These are phyloP conservation scores for Rhododendron simsii DNA, from an alignment of 148 eudicot species.

Conservation along the genomic window DNA sequence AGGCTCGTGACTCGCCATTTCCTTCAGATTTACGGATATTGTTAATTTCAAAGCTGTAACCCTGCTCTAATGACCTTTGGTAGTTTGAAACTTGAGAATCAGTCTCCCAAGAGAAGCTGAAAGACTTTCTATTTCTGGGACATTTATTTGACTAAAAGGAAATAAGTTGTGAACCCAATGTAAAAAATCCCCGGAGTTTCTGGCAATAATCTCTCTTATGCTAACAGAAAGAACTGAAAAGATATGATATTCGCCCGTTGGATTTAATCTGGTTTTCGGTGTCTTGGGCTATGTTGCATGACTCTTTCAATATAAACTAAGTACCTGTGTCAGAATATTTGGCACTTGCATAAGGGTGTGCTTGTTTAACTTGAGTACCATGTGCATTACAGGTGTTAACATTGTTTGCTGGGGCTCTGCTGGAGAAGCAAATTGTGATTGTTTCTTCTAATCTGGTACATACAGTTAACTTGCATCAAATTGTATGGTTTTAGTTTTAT, in stretches of 20 bases:
- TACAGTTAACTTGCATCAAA: slow-evolving; percentile 3
- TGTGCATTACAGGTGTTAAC: slow-evolving; percentile 66
- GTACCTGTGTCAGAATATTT: neutral
- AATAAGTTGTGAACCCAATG: neutral
- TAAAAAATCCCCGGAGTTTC: neutral
- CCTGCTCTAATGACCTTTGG: slow-evolving; percentile 6
- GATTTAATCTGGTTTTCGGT: neutral
- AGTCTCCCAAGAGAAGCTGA: neutral
- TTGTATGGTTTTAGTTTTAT: slow-evolving; percentile 12
- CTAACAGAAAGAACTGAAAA: neutral
- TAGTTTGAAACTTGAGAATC: neutral
- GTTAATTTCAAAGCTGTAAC: neutral
- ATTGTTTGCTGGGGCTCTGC: slow-evolving; percentile 77
- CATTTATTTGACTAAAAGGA: neutral
- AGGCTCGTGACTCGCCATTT: neutral
- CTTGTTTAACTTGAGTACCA: neutral
- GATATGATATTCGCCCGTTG: neutral
- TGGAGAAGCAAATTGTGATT: slow-evolving; percentile 88
- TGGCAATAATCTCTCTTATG: neutral
- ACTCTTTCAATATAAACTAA: neutral
- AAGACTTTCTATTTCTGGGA: neutral
- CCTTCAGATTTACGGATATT: neutral
- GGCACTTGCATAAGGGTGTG: neutral
- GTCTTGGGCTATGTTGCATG: neutral
- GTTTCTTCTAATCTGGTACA: slow-evolving; percentile 91